Evolutionary conservation across 805 yeast species (phyloP), one percentile per base, ranked within the genome.

Genomic region (Wickerhamomyces bisporus): DNA sequence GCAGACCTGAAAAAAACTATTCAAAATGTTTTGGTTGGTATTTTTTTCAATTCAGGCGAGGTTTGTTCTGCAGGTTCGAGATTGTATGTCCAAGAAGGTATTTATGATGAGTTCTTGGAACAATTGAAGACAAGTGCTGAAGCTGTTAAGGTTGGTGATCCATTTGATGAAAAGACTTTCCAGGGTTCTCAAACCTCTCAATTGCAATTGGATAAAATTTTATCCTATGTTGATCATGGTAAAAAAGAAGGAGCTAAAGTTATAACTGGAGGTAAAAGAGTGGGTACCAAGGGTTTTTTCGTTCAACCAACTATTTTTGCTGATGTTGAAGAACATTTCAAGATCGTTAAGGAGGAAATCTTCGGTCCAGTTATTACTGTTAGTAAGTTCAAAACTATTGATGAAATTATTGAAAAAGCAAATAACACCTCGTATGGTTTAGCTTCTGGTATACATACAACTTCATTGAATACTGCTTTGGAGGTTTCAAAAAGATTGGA

Each of bases 41-140:
- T 86, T 46, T 78, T 81, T 67, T 83, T 73, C 73, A 86, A 86
- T 65, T 79, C 91, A 39, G 95, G 95, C 67, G 95, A 86, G 67
- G 86, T 84, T 42, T 86, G 95, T 68, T 82, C 89, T 66, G 88
- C 94, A 23, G 89, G 91, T 60, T 86, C 93, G 47, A 80, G 95
- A 62, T 75, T 84, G 45, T 84, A 82, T 62, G 79, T 86, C 41
- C 87, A 84, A 62, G 81, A 74, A 46, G 75, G 71, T 38, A 66
- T 81, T 49, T 82, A 82, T 65, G 84, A 80, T 47, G 69, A 72
- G 50, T 75, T 86, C 51, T 62, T 81, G 39, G 67, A 67, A 45
- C 75, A 73, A 53, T 78, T 82, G 48, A 69, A 65, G 50, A 47
- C 48, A 10, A 68, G 68, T 37, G 61, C 68, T 36, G 73, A 69